Evolutionary conservation across 306 rosid species (phyloP), one percentile per base, ranked within the genome.

Genomic region (Macrotyloma uniflorum): DNA sequence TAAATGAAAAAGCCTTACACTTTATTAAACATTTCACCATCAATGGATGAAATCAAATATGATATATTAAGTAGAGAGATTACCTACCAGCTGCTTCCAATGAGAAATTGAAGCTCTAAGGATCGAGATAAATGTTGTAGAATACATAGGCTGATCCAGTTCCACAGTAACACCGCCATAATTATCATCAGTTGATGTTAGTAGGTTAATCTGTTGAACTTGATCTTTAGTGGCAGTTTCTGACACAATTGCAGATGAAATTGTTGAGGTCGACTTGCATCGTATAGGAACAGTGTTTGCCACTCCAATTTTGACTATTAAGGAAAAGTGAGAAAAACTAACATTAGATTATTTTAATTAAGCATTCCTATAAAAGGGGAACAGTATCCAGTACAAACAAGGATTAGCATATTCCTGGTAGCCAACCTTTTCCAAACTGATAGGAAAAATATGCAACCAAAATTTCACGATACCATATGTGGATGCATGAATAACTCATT

Each of bases 31-130:
- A 68, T 13, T 65, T n/a, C 6, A 54, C 22, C 66, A 66, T 80
- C 50, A 80, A 73, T 15, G 26, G 6, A 28, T 43, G 46, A 80
- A 20, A 40, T 22, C 24, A 47, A 42, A 61, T 50, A 36, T 65
- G 75, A 50, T 8, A 64, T 70, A 32, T 36, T 67, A 10, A 36
- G 6, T 74, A 63, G 47, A 75, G 40, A 45, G 62, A 54, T 32
- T 84, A 93, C 96, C 96, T 84, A 93, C 97, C 96, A 85, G 89
- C 62, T 71, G 80, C 79, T 81, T 90, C 97, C 97, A 93, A 33
- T 82, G 88, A 12, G 88, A 79, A 55, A 90, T 74, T 74, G 97
- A 92, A 73, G 92, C 87, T 78, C 83, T 86, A 10, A 92, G 91
- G 76, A 82, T 49, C 0, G 86, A 28, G 50, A 74, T 73, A 75